Conservation (phyloP, 2,329 filamentous ascomycete genomes). For the Aureobasidium leucospermi region DNA sequence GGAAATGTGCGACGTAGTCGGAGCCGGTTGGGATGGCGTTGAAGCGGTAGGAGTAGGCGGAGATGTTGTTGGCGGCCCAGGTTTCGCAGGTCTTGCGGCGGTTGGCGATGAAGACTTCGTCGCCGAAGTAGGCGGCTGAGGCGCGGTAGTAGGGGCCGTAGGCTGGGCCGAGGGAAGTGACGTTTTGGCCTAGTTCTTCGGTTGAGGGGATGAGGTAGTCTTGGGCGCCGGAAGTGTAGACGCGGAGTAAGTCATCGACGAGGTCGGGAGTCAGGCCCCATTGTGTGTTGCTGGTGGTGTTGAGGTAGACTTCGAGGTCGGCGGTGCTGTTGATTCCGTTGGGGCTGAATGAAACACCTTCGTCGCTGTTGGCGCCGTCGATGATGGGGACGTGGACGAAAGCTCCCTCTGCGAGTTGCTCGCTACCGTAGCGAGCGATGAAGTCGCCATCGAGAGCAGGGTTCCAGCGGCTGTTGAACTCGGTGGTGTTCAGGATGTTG, state of each 20-base stretch:
- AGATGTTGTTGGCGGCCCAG: constrained; percentile 42
- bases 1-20: constrained; percentile 48
- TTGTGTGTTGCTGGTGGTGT: constrained; percentile 16
- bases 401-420: constrained; percentile 49
- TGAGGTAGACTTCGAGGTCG: constrained; percentile 42
- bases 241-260: constrained; percentile 35
- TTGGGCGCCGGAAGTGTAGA: constrained; percentile 48
- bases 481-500: constrained; percentile 22
- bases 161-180: constrained; percentile 26
- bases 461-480: constrained; percentile 32
- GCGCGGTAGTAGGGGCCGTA: constrained; percentile 47
- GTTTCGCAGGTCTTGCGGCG: constrained; percentile 46
- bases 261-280: constrained; percentile 20
- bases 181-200: constrained; percentile 25
- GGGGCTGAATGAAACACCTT: constrained; percentile 52
- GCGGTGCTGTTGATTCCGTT: constrained; percentile 48
- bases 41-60: constrained; percentile 57
- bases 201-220: constrained; percentile 42
- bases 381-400: constrained; percentile 57
- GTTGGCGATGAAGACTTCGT: constrained; percentile 49
- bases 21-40: constrained; percentile 43
- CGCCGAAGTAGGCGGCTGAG: constrained; percentile 48
- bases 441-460: constrained; percentile 51
- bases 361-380: constrained; percentile 57
- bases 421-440: constrained; percentile 44